Evolutionary conservation across 2,329 filamentous ascomycete species (phyloP).

Genomic region (Sarocladium brachiariae): DNA sequence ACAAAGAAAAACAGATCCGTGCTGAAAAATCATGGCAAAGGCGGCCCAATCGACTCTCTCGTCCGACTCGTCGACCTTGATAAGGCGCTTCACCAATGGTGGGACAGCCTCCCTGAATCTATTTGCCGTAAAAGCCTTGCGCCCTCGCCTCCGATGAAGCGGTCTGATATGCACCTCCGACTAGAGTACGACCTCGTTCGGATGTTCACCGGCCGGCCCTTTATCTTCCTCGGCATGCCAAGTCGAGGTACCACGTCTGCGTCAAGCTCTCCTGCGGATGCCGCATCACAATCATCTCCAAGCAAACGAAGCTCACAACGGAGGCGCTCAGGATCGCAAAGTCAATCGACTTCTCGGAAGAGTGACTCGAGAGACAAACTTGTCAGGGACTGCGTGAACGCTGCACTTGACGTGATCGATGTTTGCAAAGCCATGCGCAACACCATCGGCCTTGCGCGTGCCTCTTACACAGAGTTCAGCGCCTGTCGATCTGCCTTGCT

Average conservation of each 20-base stretch:
- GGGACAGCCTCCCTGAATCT: conserved; percentile 27
- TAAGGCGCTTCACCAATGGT: conserved; percentile 30
- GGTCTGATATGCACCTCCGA: conserved; percentile 42
- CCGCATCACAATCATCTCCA: conserved; percentile 21
- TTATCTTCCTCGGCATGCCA: conserved; percentile 34
- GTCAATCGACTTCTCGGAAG: not conserved
- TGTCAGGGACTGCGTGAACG: conserved; percentile 46
- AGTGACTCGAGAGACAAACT: conserved; percentile 20
- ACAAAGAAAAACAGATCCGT: conserved; percentile 20
- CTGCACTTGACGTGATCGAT: conserved; percentile 42
- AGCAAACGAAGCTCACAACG: conserved; percentile 12
- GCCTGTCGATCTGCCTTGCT: conserved; percentile 47
- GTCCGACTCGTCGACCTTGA: conserved; percentile 28
- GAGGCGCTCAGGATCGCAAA: not conserved
- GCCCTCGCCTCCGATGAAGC: conserved; percentile 23
- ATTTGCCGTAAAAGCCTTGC: conserved; percentile 31
- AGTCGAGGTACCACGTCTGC: not conserved
- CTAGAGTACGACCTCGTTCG: conserved; percentile 46
- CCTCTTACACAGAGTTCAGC: conserved; percentile 50
- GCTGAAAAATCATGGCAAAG: conserved; percentile 16
- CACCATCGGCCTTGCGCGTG: conserved; percentile 45
- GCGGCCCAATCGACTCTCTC: conserved; percentile 13
- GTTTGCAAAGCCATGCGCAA: conserved; percentile 42
- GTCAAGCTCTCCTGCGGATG: conserved; percentile 18
- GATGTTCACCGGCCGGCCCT: conserved; percentile 47